phyloP scores from a whole-genome alignment of 306 rosid species.

The Cucumis cinereus region DNA sequence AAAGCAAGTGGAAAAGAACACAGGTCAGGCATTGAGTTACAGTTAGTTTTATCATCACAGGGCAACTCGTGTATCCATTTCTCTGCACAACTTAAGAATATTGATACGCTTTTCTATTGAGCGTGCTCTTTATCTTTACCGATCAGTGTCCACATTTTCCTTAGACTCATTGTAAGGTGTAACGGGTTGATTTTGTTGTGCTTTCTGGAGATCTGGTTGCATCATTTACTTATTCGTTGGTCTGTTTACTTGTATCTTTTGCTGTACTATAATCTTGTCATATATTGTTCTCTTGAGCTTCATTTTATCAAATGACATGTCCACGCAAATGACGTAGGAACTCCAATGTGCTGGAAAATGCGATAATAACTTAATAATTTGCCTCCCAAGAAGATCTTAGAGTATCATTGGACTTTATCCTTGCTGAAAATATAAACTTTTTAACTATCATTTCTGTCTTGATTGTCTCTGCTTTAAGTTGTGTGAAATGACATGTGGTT shows the following conservation, averaged over 20 bases:
- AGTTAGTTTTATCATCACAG: neutral
- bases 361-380: neutral
- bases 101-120: neutral
- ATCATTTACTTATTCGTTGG: neutral
- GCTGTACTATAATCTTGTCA: neutral
- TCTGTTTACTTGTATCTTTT: neutral
- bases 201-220: neutral
- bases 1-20: constrained; percentile 53
- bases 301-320: neutral
- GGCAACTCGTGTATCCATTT: neutral
- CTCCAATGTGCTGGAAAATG: neutral
- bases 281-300: neutral
- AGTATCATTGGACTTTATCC: neutral
- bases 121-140: neutral
- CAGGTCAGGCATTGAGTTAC: constrained; percentile 46
- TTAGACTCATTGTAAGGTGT: neutral
- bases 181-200: neutral
- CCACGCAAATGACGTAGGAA: neutral
- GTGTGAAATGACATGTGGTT: neutral
- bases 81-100: neutral
- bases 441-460: neutral
- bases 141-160: neutral
- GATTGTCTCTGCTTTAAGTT: neutral
- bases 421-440: neutral
- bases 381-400: neutral